Evolutionary conservation across 306 rosid genomes (phyloP).

Genomic region (Vigna mungo): DNA sequence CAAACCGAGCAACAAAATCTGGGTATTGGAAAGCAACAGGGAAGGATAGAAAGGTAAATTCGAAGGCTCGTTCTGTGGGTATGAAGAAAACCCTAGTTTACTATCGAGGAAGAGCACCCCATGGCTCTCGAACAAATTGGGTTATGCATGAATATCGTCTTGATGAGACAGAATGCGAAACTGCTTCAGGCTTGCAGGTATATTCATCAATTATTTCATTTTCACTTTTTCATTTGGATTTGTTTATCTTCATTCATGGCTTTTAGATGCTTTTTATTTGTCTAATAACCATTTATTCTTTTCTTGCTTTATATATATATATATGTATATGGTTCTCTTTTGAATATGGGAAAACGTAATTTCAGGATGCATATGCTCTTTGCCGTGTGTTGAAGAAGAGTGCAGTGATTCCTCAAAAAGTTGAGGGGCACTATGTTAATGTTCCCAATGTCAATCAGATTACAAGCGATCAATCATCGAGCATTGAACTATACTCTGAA

Average conservation of each 20-base stretch:
- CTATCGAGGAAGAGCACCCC: constrained; percentile 92
- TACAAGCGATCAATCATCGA: constrained; percentile 67
- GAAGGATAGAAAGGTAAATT: constrained; percentile 85
- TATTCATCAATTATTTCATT: constrained; percentile 7
- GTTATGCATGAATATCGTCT: constrained; percentile 98
- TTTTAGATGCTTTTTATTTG: background rate
- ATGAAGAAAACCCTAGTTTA: constrained; percentile 97
- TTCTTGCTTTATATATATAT: background rate
- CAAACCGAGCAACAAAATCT: constrained; percentile 86
- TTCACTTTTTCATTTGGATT: background rate
- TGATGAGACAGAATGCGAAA: constrained; percentile 81
- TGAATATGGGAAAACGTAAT: background rate
- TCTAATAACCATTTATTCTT: too few relatives aligned
- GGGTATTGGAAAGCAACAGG: constrained; percentile 99
- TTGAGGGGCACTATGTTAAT: constrained; percentile 61
- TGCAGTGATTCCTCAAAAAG: constrained; percentile 61
- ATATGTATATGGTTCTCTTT: background rate
- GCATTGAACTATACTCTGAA: constrained; percentile 71
- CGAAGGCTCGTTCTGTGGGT: constrained; percentile 71
- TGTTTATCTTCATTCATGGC: background rate
- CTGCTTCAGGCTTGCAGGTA: constrained; percentile 69
- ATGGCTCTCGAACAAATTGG: constrained; percentile 87
- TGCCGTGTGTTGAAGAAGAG: constrained; percentile 89
- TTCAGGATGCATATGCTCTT: constrained; percentile 90
- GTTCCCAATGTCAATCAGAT: constrained; percentile 53